Evolutionary conservation across 2,329 filamentous ascomycete species (phyloP).

Genomic region (Colletotrichum siamense): DNA sequence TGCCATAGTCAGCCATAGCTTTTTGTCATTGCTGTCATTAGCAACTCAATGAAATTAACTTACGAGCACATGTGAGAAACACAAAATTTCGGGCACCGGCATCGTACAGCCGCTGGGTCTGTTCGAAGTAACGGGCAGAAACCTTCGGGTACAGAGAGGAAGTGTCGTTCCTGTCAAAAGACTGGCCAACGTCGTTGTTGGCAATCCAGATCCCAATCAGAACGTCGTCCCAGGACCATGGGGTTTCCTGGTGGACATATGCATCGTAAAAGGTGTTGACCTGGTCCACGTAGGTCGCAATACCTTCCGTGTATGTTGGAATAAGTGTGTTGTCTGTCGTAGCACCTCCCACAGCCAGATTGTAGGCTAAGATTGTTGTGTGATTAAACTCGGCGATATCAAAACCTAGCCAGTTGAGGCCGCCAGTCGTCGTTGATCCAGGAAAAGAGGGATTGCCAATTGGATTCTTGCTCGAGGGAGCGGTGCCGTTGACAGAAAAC

Average conservation of each 20-base stretch:
- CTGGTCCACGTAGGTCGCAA: constrained; percentile 56
- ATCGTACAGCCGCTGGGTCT: constrained; percentile 53
- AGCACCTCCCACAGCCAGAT: constrained; percentile 61
- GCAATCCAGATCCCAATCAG: constrained; percentile 56
- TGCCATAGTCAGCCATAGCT: background rate
- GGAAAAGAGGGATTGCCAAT: constrained; percentile 66
- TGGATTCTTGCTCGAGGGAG: constrained; percentile 45
- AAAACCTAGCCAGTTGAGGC: constrained; percentile 57
- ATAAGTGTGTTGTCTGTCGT: constrained; percentile 58
- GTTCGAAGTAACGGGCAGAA: constrained; percentile 45
- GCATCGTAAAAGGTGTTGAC: constrained; percentile 31
- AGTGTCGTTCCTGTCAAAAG: constrained; percentile 35
- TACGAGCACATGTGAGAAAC: constrained; percentile 47
- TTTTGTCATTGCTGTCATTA: background rate
- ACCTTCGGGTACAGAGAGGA: constrained; percentile 40
- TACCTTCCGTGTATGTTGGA: constrained; percentile 49
- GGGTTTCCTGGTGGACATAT: background rate
- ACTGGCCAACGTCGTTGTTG: constrained; percentile 60
- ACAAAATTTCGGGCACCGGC: constrained; percentile 62
- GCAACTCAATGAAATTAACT: background rate
- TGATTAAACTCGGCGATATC: constrained; percentile 51
- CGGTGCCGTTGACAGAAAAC: background rate
- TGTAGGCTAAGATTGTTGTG: constrained; percentile 52
- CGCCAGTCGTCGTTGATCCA: constrained; percentile 54
- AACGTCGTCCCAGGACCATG: constrained; percentile 31